Percentiles rank a stretch among this genome's conserved stretches.
Conservation (phyloP, 2,329 filamentous ascomycete genomes). For the Phyllosticta capitalensis region DNA sequence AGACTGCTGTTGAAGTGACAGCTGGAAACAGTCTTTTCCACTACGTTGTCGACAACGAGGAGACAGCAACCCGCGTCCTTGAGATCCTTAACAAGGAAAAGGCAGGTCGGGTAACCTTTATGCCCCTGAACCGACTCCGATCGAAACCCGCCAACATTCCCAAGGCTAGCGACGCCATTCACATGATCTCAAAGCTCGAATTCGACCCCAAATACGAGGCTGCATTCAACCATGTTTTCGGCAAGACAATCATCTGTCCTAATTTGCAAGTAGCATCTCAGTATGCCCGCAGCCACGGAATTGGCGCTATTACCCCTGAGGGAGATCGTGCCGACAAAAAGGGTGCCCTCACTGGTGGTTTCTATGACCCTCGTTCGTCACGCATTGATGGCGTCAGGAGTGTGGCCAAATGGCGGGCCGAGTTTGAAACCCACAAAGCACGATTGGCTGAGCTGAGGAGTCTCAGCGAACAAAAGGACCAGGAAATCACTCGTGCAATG, state of each 20-base stretch:
- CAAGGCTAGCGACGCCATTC: constrained; percentile 76
- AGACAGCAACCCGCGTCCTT: constrained; percentile 73
- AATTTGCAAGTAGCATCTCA: constrained; percentile 80
- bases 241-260: constrained; percentile 87
- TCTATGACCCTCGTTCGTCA: constrained; percentile 76
- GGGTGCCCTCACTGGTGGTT: constrained; percentile 91
- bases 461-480: constrained; percentile 70
- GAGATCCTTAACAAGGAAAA: constrained; percentile 69
- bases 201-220: constrained; percentile 70
- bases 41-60: constrained; percentile 87
- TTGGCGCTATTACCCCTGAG: constrained; percentile 88
- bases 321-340: constrained; percentile 93
- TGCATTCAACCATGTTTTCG: constrained; percentile 91
- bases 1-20: constrained; percentile 83
- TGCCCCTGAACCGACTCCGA: constrained; percentile 77
- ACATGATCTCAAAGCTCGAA: constrained; percentile 73
- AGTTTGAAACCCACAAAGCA: constrained; percentile 58
- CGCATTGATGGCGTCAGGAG: constrained; percentile 75
- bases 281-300: constrained; percentile 82
- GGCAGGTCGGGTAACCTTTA: constrained; percentile 84
- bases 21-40: constrained; percentile 91
- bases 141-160: constrained; percentile 66
- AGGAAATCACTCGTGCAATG: constrained; percentile 79
- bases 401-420: constrained; percentile 63
- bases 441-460: constrained; percentile 57